Evolutionary conservation across 805 yeast species (phyloP).

Genomic region (Sugiyamaella qingdaonensis): DNA sequence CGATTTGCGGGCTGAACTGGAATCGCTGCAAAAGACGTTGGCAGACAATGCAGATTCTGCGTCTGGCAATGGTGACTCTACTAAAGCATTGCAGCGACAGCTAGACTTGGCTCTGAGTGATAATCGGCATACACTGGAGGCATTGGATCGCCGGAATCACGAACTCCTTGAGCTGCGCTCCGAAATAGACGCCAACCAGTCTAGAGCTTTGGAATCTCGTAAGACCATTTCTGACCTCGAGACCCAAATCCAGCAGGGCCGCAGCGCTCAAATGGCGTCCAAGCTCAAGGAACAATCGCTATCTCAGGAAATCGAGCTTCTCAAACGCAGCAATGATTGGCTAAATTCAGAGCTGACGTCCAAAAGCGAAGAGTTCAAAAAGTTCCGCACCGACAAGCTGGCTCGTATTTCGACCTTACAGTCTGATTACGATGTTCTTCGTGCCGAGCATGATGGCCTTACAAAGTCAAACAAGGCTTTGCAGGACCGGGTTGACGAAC

Average conservation of each 20-base stretch:
- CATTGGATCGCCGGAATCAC: constrained; percentile 28
- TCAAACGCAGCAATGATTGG: constrained; percentile 39
- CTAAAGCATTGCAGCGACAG: constrained; percentile 18
- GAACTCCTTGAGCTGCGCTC: constrained; percentile 32
- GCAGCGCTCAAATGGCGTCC: constrained; percentile 26
- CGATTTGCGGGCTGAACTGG: constrained; percentile 36
- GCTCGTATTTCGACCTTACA: constrained; percentile 33
- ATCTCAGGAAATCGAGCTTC: constrained; percentile 41
- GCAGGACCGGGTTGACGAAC: constrained; percentile 35
- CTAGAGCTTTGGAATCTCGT: constrained; percentile 38
- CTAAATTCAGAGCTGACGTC: constrained; percentile 39
- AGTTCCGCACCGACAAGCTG: constrained; percentile 30
- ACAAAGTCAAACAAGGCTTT: constrained; percentile 33
- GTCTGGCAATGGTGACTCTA: constrained; percentile 7
- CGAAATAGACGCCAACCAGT: constrained; percentile 39
- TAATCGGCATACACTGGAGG: constrained; percentile 27
- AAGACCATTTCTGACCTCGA: constrained; percentile 39
- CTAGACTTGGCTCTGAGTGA: constrained; percentile 23
- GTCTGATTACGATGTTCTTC: constrained; percentile 35
- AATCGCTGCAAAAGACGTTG: constrained; percentile 37
- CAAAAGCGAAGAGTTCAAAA: constrained; percentile 33
- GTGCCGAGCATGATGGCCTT: constrained; percentile 31
- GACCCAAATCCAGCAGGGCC: constrained; percentile 35
- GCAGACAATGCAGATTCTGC: constrained; percentile 12
- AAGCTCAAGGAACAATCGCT: constrained; percentile 37